Conservation (phyloP, 225 moss, liverwort and hornwort genomes). For the Pleurozium schreberi region DNA sequence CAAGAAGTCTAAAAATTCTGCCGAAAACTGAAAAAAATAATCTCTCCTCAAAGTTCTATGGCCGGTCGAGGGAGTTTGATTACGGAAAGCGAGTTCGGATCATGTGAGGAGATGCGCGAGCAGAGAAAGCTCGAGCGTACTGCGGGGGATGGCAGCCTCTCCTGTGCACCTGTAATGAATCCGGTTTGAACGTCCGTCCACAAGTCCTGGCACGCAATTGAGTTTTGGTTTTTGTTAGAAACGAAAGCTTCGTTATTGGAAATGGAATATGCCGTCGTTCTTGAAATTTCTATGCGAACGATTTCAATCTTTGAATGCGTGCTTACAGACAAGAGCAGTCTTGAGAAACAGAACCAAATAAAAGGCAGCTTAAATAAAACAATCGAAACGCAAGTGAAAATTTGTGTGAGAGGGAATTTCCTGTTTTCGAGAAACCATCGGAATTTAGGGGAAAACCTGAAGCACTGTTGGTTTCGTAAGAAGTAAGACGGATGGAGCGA, state of each 20-base stretch:
- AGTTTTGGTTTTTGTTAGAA: not conserved
- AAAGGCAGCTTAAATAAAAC: no score
- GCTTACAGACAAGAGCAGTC: not conserved
- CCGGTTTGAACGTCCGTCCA: constrained; percentile 81
- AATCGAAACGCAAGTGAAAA: not conserved
- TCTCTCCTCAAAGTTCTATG: not conserved
- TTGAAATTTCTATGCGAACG: not conserved
- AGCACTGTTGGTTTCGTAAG: not conserved
- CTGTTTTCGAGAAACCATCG: not conserved
- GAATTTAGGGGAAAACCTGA: not conserved
- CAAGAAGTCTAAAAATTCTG: not conserved
- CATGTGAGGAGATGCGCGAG: constrained; percentile 15
- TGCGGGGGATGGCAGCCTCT: constrained; percentile 58
- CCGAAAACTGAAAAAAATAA: not conserved
- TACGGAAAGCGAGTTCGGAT: not conserved
- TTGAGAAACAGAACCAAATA: not conserved
- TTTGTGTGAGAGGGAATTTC: not conserved
- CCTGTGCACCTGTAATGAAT: constrained; percentile 74
- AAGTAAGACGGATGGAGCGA: not conserved
- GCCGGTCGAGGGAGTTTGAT: not conserved
- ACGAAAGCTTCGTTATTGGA: not conserved
- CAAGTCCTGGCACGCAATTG: constrained; percentile 38
- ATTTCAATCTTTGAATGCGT: not conserved
- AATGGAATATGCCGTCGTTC: not conserved
- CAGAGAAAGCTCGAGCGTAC: constrained; percentile 7